Evolutionary conservation across 805 yeast species (phyloP).

Genomic region (Wickerhamomyces ciferrii): DNA sequence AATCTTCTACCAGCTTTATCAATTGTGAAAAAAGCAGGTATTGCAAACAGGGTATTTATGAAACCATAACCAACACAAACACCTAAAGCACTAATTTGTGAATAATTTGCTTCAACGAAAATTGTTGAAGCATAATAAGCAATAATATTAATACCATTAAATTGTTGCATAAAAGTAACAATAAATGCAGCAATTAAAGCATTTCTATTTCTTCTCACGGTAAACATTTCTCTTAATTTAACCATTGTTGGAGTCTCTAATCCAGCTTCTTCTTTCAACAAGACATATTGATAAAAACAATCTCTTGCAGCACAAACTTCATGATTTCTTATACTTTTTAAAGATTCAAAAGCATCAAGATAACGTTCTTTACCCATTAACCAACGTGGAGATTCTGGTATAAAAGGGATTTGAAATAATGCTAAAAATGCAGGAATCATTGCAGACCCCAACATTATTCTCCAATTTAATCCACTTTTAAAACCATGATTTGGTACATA

Average conservation of each 20-base stretch:
- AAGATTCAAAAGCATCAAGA: conserved; percentile 49
- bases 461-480: conserved; percentile 52
- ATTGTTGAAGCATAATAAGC: conserved; percentile 81
- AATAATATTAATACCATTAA: conserved; percentile 85
- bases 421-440: conserved; percentile 61
- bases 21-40: conserved; percentile 78
- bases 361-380: conserved; percentile 67
- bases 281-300: conserved; percentile 60
- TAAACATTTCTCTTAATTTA: conserved; percentile 54
- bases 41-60: conserved; percentile 72
- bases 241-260: conserved; percentile 37
- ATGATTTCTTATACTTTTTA: conserved; percentile 41
- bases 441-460: conserved; percentile 67
- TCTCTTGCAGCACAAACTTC: conserved; percentile 66
- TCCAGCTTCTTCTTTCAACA: conserved; percentile 58
- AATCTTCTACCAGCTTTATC: conserved; percentile 74
- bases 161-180: conserved; percentile 87
- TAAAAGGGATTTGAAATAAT: conserved; percentile 54
- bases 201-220: conserved; percentile 76
- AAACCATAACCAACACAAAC: conserved; percentile 89
- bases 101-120: conserved; percentile 62
- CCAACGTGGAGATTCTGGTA: conserved; percentile 78
- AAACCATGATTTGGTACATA: conserved; percentile 34
- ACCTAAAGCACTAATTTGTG: conserved; percentile 55
- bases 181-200: conserved; percentile 78